A percentile compares a stretch with the other conserved stretches of the same genome.
Conservation (phyloP, 768 basidiomycete genomes). For the Hypholoma sublateritium region DNA sequence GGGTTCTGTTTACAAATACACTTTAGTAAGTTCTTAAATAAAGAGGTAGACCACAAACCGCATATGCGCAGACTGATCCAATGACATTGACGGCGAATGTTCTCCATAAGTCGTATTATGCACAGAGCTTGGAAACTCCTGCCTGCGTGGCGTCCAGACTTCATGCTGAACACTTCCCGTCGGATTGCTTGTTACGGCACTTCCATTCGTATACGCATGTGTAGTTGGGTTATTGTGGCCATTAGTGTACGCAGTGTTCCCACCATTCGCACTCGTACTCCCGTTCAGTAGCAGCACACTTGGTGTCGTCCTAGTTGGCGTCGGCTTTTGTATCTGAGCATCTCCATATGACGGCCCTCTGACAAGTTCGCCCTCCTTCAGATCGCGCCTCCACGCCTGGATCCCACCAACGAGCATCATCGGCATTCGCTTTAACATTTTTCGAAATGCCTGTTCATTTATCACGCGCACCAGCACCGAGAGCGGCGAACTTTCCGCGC, state of each 20-base stretch:
- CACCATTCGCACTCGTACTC: neutral
- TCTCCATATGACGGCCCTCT: constrained; percentile 19
- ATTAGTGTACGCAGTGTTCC: neutral
- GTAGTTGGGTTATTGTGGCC: neutral
- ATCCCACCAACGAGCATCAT: constrained; percentile 85
- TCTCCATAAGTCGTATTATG: constrained; percentile 17
- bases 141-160: constrained; percentile 30
- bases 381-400: constrained; percentile 71
- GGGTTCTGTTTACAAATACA: constrained; percentile 28
- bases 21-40: neutral
- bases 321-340: constrained; percentile 20
- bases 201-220: neutral
- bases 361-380: constrained; percentile 39
- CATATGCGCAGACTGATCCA: constrained; percentile 44
- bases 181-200: neutral
- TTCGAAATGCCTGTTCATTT: constrained; percentile 70
- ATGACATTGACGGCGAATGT: constrained; percentile 33
- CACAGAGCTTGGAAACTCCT: constrained; percentile 1
- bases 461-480: constrained; percentile 65
- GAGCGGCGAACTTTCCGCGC: constrained; percentile 49
- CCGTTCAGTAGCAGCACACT: constrained; percentile 13
- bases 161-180: constrained; percentile 24
- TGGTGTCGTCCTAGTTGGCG: constrained; percentile 15
- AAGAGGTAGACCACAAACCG: constrained; percentile 30
- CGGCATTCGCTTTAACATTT: constrained; percentile 71